A percentile compares a stretch with the other conserved stretches of the same genome.
Conservation (phyloP, 495 filamentous ascomycete species). For the Baudoinia panamericana region DNA sequence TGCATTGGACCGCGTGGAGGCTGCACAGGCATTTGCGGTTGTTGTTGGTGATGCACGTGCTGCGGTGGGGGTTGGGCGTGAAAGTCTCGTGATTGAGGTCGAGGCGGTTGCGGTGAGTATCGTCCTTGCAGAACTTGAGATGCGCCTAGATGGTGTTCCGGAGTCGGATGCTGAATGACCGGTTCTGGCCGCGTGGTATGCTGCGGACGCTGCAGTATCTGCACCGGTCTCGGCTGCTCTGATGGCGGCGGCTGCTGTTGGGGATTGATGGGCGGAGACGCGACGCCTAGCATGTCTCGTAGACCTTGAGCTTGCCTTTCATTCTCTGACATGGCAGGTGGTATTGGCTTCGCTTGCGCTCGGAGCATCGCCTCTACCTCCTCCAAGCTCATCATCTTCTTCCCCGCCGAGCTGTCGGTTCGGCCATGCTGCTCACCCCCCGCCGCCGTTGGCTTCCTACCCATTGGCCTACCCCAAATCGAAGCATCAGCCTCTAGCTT, state of each 20-base stretch:
- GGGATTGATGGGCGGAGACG: slow-evolving; percentile 4
- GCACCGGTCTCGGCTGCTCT: slow-evolving; percentile 18
- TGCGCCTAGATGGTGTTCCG: slow-evolving; percentile 26
- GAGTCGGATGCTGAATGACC: slow-evolving; percentile 10
- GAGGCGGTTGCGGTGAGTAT: slow-evolving; percentile 26
- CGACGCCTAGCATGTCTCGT: slow-evolving; percentile 22
- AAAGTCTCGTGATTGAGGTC: slow-evolving; percentile 19
- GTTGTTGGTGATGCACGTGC: slow-evolving; percentile 32
- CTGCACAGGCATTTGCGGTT: slow-evolving; percentile 31
- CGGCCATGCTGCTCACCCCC: slow-evolving; percentile 21
- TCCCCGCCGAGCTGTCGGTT: slow-evolving; percentile 22
- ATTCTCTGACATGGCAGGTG: slow-evolving; percentile 7
- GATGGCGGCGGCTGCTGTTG: slow-evolving; percentile 4
- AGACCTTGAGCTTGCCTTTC: slow-evolving; percentile 14
- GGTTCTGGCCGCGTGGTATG: slow-evolving; percentile 27
- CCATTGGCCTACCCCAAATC: slow-evolving; percentile 69
- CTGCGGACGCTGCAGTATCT: slow-evolving; percentile 32
- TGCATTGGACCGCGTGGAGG: slow-evolving; percentile 15
- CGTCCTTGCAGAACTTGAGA: slow-evolving; percentile 39
- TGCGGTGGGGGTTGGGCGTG: slow-evolving; percentile 31
- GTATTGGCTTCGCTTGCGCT: slow-evolving; percentile 41
- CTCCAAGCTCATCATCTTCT: slow-evolving; percentile 89
- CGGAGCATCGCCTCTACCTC: slow-evolving; percentile 94
- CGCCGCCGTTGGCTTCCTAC: slow-evolving; percentile 31
- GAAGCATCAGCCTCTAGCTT: slow-evolving; percentile 86